Conservation (phyloP, 208 protist genomes). For the Jaenimonas drosophilae region DNA sequence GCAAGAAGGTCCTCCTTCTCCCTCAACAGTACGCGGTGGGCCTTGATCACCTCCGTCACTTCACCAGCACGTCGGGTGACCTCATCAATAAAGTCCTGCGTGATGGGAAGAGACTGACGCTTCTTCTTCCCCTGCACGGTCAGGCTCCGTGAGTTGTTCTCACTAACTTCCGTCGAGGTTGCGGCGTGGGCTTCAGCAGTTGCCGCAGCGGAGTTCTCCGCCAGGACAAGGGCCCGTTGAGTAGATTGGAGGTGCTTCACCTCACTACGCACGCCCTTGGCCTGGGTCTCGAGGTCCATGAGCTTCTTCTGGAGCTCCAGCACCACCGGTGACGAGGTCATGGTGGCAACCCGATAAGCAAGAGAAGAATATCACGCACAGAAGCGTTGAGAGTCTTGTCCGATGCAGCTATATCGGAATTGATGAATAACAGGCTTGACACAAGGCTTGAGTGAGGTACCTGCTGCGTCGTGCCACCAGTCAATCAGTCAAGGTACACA, state of each 20-base stretch:
- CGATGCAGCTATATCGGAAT: too few species aligned
- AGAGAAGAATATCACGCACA: too few species aligned
- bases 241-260: constrained; percentile 47
- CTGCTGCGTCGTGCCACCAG: too few species aligned
- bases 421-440: too few species aligned
- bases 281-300: constrained; percentile 35
- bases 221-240: constrained; percentile 21
- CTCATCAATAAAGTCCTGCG: constrained; percentile 47
- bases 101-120: constrained; percentile 10
- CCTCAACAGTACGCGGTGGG: constrained; percentile 15
- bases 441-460: too few species aligned
- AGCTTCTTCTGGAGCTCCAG: constrained; percentile 34
- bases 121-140: constrained; percentile 4
- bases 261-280: constrained; percentile 47
- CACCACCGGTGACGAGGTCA: constrained; percentile 8
- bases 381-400: too few species aligned
- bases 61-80: constrained; percentile 37
- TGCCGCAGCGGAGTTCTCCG: constrained; percentile 10
- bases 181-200: constrained; percentile 5
- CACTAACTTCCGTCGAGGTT: background rate
- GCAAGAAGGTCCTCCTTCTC: constrained; percentile 23
- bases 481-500: too few species aligned
- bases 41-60: constrained; percentile 14
- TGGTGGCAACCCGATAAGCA: too few species aligned
- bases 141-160: background rate